These are phyloP conservation scores for Tuber aestivum DNA, from an alignment of 495 filamentous ascomycete genomes.

Conservation along the genomic window DNA sequence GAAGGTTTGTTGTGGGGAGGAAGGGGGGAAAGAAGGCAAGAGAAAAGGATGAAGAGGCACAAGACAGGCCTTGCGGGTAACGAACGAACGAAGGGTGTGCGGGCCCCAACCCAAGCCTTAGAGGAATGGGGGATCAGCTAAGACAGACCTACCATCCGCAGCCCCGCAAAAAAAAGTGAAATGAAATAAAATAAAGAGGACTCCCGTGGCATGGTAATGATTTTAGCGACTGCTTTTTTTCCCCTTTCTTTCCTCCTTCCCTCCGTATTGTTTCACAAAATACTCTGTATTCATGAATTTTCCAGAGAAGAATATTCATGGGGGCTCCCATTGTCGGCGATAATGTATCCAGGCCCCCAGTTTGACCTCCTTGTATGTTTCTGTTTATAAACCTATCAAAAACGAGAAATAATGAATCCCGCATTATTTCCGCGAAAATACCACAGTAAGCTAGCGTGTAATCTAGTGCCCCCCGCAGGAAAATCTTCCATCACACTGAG, in stretches of 20 bases:
- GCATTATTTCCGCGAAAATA: too few species aligned
- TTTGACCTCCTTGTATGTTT: not conserved
- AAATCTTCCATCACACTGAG: not conserved
- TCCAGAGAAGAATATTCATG: not conserved
- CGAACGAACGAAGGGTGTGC: not conserved
- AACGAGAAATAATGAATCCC: not conserved
- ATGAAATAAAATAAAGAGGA: not conserved
- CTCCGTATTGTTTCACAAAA: not conserved
- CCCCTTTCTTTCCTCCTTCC: too few species aligned
- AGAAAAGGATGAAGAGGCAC: not conserved
- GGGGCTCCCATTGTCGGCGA: not conserved
- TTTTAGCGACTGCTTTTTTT: not conserved
- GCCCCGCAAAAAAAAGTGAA: not conserved
- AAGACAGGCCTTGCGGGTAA: not conserved
- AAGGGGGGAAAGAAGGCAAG: not conserved
- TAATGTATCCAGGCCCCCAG: not conserved
- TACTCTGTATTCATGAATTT: not conserved
- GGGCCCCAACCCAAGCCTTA: not conserved
- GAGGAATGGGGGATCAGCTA: not conserved
- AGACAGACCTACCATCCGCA: not conserved
- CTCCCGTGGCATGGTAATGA: not conserved
- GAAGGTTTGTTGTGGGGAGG: not conserved
- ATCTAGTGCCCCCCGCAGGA: not conserved
- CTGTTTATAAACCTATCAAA: not conserved
- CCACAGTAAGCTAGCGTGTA: too few species aligned